Evolutionary conservation across 768 basidiomycete species (phyloP), one percentile per base, ranked within the genome.

Genomic region (Tricholoma furcatifolium): DNA sequence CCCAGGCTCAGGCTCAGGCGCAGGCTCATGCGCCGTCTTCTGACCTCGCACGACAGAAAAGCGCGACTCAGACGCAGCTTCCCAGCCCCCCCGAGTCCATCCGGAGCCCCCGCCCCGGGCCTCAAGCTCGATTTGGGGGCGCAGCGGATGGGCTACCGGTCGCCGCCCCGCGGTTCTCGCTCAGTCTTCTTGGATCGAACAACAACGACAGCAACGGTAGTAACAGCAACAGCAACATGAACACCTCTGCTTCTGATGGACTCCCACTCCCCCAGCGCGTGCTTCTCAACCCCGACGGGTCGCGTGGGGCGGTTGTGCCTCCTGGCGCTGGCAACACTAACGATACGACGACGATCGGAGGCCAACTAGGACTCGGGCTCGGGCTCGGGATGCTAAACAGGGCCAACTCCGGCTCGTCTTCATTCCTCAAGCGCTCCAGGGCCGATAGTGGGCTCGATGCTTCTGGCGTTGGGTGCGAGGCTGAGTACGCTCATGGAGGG

Each of bases 81-180:
- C 61, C 55, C 23, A 58, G 50, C 47, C 59, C 59, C 38, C 59
- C 58, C 6, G 54, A 43, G 4, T 56, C 61, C 3, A 34, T 57
- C 48, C 50, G 47, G 27, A 27, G 4, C 27, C 27, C 27, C n/a
- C n/a, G n/a, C n/a, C n/a, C n/a, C n/a, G n/a, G n/a, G n/a, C n/a
- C n/a, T 27, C 27, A 7, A 27, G 4, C 27, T 27, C 27, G 27
- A 27, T 7, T 27, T 7, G 27, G 7, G 7, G 27, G 27, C 27
- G 27, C 27, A 7, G 7, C 7, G 7, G 47, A 56, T 21, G 15
- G 47, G n/a, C 40, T n/a, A n/a, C n/a, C n/a, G n/a, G n/a, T n/a
- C n/a, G n/a, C 45, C 2, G 24, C 44, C 7, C 43, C 36, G 8
- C 53, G 54, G 3, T 62, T 58, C 34, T 38, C 30, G 23, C 49